Evolutionary conservation across 345 rosid species (phyloP), one percentile per base, ranked within the genome.

Genomic region (Orychophragmus violaceus): DNA sequence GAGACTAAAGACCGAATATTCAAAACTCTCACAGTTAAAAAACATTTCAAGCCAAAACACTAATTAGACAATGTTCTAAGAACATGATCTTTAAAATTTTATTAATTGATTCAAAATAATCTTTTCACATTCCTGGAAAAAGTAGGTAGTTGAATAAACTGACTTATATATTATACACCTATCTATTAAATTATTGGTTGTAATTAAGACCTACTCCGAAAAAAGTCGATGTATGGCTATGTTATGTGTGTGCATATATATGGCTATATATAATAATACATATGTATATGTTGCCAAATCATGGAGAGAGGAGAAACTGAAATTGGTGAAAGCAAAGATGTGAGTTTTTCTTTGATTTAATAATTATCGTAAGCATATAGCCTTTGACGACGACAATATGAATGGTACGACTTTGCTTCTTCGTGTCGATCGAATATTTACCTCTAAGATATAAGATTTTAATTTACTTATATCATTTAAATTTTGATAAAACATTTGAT

Each of bases 331-430:
- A 71, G 39, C 68, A 52, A 39, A 62, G 30, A 37, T 64, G 44
- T 57, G 17, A 49, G 35, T 27, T 64, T 62, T 72, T 72, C 66
- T 48, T 33, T 48, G 58, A 54, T 48, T 27, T 72, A 48, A 64
- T 49, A 45, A 72, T 62, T 24, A 45, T 13, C 30, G 8, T 25
- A 37, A 51, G 61, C 35, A 61, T 61, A 51, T 51, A 23, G 23
- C 46, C 37, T 30, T 52, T 61, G 62, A 69, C 68, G 48, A 16
- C 48, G 68, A 61, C 53, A 61, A 23, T 62, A 60, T 29, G 56
- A 54, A 70, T 52, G 62, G 46, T 62, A 24, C 56, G 69, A 62
- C 63, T 62, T 70, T 62, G 63, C 63, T 53, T 70, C 63, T 55
- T 30, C 59, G 59, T 55, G 59, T 55, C 41, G n/a, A 50, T 16